Evolutionary conservation across 768 basidiomycete genomes (phyloP), one percentile per base, ranked within the genome.

Genomic region (Vishniacozyma victoriae): DNA sequence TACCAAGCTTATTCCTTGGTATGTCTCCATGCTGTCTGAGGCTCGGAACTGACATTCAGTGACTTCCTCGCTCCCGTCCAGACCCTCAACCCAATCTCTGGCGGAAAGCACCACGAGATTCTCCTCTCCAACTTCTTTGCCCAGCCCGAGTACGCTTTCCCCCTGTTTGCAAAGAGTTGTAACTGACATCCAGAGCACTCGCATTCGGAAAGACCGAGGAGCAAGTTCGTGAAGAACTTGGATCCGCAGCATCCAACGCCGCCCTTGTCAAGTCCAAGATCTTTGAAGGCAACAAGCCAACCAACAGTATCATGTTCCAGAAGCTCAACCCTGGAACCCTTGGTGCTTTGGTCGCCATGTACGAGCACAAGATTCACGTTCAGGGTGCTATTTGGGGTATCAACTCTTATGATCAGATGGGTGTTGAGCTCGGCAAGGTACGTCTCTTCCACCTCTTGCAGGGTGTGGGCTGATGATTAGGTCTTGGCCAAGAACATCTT

Each of bases 371-470:
- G 78, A 95, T 99, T 69, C 96, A 96, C 74, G 86, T 87, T 0
- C 95, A 97, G 71, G 95, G 95, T 69, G 85, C 87, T 37, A 78
- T 97, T 50, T 97, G 91, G 92, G 92, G 92, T 20, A 93, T 99
- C 78, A 97, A 99, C 78, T 91, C 89, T 3, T 97, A 89, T 71
- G 92, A 97, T 73, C 95, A 97, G 82, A 95, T 96, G 92, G 95
- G 95, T 71, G 93, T 97, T 57, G 93, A 97, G 73, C 84, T 97
- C 46, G 92, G 92, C 48, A 97, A 97, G 72, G 72, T 72, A 43
- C 22, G 63, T 57, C 19, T 35, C 12, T 19, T 24, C 33, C 14
- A n/a, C 15, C 12, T 39, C 13, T 11, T 23, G 9, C 35, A 7
- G 20, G 4, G 24, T 43, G 41, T 12, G 9, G 9, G n/a, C 29